Percentiles rank a stretch among this genome's conserved stretches.
These are phyloP conservation scores for Marasmius fiardii DNA, from an alignment of 1,284 basidiomycete genomes.

Conservation along the genomic window DNA sequence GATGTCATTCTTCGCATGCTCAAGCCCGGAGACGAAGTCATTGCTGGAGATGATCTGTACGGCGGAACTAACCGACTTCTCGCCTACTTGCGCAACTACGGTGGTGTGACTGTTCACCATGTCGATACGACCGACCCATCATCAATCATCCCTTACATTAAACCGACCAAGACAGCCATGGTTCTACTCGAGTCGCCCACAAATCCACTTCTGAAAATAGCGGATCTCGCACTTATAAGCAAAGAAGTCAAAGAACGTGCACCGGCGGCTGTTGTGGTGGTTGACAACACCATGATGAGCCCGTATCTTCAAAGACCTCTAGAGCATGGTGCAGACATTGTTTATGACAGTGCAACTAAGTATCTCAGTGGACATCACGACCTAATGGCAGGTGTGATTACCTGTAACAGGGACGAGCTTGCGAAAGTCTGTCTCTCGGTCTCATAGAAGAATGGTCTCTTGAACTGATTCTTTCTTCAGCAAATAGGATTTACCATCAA, in stretches of 20 bases:
- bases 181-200: conserved; percentile 97
- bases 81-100: conserved; percentile 85
- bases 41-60: conserved; percentile 97
- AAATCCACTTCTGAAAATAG: conserved; percentile 96
- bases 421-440: conserved; percentile 58
- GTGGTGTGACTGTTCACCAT: conserved; percentile 89
- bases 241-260: conserved; percentile 79
- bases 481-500: conserved; percentile 93
- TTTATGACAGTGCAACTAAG: conserved; percentile 98
- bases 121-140: conserved; percentile 86
- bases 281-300: conserved; percentile 99
- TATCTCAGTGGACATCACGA: conserved; percentile 99
- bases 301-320: conserved; percentile 96
- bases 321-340: conserved; percentile 94
- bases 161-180: conserved; percentile 79
- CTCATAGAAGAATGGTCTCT: conserved; percentile 3
- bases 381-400: conserved; percentile 95
- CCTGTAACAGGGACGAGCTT: conserved; percentile 89
- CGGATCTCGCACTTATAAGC: conserved; percentile 83
- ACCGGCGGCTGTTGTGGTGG: conserved; percentile 83
- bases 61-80: conserved; percentile 97
- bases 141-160: conserved; percentile 62
- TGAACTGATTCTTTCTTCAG: conserved; percentile 32
- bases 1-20: conserved; percentile 94
- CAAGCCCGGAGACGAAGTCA: conserved; percentile 92